phyloP scores from a whole-genome alignment of 2,329 filamentous ascomycete species.

The Colletotrichum tofieldiae region DNA sequence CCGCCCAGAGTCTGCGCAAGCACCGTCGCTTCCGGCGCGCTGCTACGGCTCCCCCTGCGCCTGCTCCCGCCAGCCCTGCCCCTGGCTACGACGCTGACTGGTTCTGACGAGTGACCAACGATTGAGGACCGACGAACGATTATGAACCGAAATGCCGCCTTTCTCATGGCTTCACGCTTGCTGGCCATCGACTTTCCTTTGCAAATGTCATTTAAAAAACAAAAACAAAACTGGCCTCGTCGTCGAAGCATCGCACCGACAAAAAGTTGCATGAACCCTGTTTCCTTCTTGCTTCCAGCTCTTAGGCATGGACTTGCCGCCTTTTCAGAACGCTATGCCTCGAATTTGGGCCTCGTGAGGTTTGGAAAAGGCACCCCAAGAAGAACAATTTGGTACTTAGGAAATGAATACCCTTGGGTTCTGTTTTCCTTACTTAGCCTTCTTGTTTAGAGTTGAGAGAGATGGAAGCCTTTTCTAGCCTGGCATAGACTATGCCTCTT shows the following conservation, averaged over 20 bases:
- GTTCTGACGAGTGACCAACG: slow-evolving; percentile 19
- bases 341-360: background rate
- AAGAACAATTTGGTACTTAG: background rate
- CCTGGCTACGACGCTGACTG: slow-evolving; percentile 38
- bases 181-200: background rate
- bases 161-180: too few species aligned
- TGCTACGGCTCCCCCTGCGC: slow-evolving; percentile 29
- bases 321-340: too few species aligned
- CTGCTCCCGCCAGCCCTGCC: slow-evolving; percentile 26
- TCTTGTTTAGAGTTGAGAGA: background rate
- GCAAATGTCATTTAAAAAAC: too few species aligned
- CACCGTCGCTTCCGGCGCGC: slow-evolving; percentile 37
- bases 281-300: background rate
- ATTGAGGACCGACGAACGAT: background rate
- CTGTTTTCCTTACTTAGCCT: background rate
- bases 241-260: background rate
- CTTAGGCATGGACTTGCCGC: background rate
- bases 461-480: background rate
- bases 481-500: too few species aligned
- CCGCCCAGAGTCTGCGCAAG: slow-evolving; percentile 28
- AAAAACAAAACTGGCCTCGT: background rate
- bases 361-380: background rate
- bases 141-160: background rate
- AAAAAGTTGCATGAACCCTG: background rate
- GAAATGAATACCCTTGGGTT: background rate